Evolutionary conservation across 345 rosid species (phyloP).

Genomic region (Microcos paniculata): DNA sequence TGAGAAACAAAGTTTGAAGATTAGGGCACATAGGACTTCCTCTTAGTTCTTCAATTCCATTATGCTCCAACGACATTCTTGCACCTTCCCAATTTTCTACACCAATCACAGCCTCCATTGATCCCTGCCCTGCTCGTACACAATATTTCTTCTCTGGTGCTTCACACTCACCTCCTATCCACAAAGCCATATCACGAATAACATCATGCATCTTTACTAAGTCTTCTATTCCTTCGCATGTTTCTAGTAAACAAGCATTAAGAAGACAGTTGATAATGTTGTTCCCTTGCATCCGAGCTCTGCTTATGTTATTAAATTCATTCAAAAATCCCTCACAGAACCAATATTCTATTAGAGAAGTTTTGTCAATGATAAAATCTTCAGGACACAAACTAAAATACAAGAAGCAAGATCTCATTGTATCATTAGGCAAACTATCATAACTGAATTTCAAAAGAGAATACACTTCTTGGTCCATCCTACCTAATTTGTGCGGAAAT

Average conservation of each 20-base stretch:
- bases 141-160: not conserved
- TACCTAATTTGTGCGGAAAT: too few species aligned
- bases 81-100: not conserved
- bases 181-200: conserved; percentile 18
- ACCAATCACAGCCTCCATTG: not conserved
- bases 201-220: conserved; percentile 12
- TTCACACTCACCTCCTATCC: conserved; percentile 12
- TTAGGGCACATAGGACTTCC: not conserved
- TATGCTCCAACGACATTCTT: conserved; percentile 7
- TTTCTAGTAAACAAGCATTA: not conserved
- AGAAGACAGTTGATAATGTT: not conserved
- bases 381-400: conserved; percentile 15
- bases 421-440: too few species aligned
- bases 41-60: not conserved
- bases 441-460: too few species aligned
- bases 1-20: conserved; percentile 13
- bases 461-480: too few species aligned
- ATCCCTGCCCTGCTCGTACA: not conserved
- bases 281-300: conserved; percentile 16
- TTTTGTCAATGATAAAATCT: not conserved
- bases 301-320: not conserved
- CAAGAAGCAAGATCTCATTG: not conserved
- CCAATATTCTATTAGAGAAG: not conserved
- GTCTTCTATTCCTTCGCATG: too few species aligned
- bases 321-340: conserved; percentile 15